Evolutionary conservation across 1,284 basidiomycete genomes (phyloP), one percentile per base, ranked within the genome.

Genomic region (Golubevia sp.): DNA sequence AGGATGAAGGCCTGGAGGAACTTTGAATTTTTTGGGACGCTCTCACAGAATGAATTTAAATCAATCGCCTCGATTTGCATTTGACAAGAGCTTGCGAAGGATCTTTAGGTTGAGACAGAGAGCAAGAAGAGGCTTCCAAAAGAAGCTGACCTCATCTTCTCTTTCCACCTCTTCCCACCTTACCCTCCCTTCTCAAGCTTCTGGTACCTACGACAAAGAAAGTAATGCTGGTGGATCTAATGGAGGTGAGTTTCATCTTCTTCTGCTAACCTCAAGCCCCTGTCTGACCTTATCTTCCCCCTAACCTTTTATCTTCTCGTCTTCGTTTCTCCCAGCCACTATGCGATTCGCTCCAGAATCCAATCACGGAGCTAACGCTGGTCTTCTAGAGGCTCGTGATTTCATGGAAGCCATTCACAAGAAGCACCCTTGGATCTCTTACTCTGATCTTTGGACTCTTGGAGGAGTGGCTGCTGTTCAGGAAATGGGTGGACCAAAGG

Each of bases 331-430:
- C 18, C 48, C 20, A 6, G 4, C 49, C 38, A 1, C 13, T 49
- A 61, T 62, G 3, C 91, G 93, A 66, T 97, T 95, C 85, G 88
- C 90, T 73, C 90, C 91, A 44, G 94, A 97, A 84, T 85, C 93
- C 11, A 84, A 88, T 48, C 94, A 97, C 84, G 90, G 88, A 53
- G 95, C 94, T 61, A 98, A 98, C 86, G 89, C 89, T 61, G 94
- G 95, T 66, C 87, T 97, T 63, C 84, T 91, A 68, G 84, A 93
- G 63, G 95, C 94, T 21, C 92, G 96, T 62, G 87, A 86, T 13
- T 86, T 94, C 73, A 90, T 97, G 88, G 92, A 97, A 84, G 89
- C 91, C 66, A 86, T 98, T 84, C 95, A 99, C 87, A 84, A 90
- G 66, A 88, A 94, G 72, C 90, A 90, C 84, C 88, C 90, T 0